A percentile compares a stretch with the other conserved stretches of the same genome.
These are phyloP conservation scores for Tuber microsphaerosporum DNA, from an alignment of 495 filamentous ascomycete genomes.

Conservation along the genomic window DNA sequence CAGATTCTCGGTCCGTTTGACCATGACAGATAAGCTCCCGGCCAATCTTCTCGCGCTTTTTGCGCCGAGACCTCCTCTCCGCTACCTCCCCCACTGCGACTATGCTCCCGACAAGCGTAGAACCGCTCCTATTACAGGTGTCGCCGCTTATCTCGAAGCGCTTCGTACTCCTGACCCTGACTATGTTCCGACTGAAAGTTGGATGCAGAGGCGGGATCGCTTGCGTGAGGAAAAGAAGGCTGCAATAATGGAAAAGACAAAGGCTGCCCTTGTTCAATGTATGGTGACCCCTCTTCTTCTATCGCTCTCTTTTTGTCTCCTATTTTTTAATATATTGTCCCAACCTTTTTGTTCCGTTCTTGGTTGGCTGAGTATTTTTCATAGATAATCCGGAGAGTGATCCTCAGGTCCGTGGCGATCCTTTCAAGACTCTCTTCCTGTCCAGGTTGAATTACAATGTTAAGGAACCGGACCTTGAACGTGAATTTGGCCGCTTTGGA, in stretches of 20 bases:
- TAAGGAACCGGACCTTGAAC: constrained; percentile 80
- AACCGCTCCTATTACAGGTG: constrained; percentile 61
- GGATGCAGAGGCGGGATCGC: constrained; percentile 77
- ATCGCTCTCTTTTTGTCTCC: not conserved
- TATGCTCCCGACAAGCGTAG: constrained; percentile 73
- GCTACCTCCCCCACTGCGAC: constrained; percentile 78
- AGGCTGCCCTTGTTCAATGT: constrained; percentile 64
- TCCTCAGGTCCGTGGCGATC: constrained; percentile 78
- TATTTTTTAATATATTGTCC: not conserved
- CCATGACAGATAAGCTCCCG: constrained; percentile 92
- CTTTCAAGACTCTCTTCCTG: constrained; percentile 91
- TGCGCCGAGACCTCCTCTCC: constrained; percentile 80
- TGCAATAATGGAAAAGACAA: constrained; percentile 54
- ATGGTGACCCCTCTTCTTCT: constrained; percentile 43
- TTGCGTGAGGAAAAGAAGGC: constrained; percentile 70
- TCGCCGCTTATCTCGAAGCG: constrained; percentile 65
- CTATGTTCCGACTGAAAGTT: constrained; percentile 84
- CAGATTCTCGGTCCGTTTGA: constrained; percentile 21
- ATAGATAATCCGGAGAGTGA: constrained; percentile 67
- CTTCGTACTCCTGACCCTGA: constrained; percentile 61
- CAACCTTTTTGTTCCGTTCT: constrained; percentile 19
- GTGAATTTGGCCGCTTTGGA: constrained; percentile 89
- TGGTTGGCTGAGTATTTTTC: constrained; percentile 14
- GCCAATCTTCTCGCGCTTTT: constrained; percentile 89
- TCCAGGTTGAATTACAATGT: constrained; percentile 81